Percentiles rank a stretch among this genome's conserved stretches.
Conservation (phyloP, 305 asterid genomes). For the Solanum hybrid region DNA sequence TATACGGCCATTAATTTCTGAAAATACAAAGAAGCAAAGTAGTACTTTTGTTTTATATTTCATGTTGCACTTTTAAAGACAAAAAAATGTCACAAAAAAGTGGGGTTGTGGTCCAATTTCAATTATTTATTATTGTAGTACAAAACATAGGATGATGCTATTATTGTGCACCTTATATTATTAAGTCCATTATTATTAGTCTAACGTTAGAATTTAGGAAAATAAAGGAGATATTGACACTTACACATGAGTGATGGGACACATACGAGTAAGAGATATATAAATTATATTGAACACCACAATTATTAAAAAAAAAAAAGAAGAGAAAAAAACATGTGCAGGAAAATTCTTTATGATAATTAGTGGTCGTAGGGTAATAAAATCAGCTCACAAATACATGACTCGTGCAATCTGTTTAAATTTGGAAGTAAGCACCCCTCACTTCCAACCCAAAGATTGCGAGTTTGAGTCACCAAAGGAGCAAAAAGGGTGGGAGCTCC, state of each 20-base stretch:
- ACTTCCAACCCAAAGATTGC: too few relatives aligned
- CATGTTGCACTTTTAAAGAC: not conserved
- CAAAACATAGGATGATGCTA: not conserved
- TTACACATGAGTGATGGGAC: not conserved
- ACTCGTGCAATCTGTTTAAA: too few relatives aligned
- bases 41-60: not conserved
- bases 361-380: not conserved
- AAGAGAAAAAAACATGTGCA: too few relatives aligned
- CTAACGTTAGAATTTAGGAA: not conserved
- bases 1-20: not conserved
- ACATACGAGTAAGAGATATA: not conserved
- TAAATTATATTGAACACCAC: not conserved
- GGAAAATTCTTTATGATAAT: not conserved
- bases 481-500: too few relatives aligned
- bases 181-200: not conserved
- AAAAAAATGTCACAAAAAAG: not conserved
- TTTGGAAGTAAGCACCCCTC: too few relatives aligned
- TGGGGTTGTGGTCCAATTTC: not conserved
- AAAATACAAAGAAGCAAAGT: not conserved
- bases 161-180: not conserved
- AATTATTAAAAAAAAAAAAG: too few relatives aligned
- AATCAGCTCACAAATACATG: not conserved
- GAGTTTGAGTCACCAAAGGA: too few relatives aligned
- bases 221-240: not conserved
- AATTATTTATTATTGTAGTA: not conserved